Conservation (phyloP, 306 rosid genomes). For the Gastrolobium villosum region DNA sequence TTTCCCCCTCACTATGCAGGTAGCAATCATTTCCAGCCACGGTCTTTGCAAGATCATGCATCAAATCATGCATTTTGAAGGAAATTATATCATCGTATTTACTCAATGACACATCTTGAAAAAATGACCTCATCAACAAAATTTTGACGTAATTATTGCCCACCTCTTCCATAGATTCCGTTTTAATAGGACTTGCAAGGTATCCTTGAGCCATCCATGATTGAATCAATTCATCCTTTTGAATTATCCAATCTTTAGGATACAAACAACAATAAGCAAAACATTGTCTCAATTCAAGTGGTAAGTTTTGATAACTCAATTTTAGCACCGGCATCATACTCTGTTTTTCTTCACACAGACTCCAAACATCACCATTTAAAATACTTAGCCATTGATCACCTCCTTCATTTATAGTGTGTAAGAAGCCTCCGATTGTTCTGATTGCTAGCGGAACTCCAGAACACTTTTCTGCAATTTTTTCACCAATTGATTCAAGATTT, state of each 20-base stretch:
- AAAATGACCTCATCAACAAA: constrained; percentile 25
- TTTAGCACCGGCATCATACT: constrained; percentile 13
- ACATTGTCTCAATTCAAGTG: background rate
- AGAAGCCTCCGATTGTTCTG: constrained; percentile 23
- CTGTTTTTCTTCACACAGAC: background rate
- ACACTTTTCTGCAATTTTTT: constrained; percentile 12
- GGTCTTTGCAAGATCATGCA: constrained; percentile 23
- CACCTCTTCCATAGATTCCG: constrained; percentile 22
- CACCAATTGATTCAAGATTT: constrained; percentile 19
- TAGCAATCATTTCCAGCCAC: constrained; percentile 20
- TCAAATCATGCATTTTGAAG: constrained; percentile 29
- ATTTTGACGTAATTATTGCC: constrained; percentile 3
- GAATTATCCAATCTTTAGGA: background rate
- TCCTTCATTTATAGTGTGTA: background rate
- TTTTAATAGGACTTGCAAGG: background rate
- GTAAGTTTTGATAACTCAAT: constrained; percentile 11
- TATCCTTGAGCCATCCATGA: constrained; percentile 32
- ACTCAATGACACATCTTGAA: background rate
- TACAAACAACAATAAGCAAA: constrained; percentile 27
- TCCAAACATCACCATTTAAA: constrained; percentile 11
- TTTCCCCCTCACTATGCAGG: background rate
- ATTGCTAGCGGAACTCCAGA: constrained; percentile 17
- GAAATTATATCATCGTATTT: background rate
- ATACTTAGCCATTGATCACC: background rate
- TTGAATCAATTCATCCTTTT: constrained; percentile 3